phyloP scores from a whole-genome alignment of 306 rosid genomes.

The Morella rubra region DNA sequence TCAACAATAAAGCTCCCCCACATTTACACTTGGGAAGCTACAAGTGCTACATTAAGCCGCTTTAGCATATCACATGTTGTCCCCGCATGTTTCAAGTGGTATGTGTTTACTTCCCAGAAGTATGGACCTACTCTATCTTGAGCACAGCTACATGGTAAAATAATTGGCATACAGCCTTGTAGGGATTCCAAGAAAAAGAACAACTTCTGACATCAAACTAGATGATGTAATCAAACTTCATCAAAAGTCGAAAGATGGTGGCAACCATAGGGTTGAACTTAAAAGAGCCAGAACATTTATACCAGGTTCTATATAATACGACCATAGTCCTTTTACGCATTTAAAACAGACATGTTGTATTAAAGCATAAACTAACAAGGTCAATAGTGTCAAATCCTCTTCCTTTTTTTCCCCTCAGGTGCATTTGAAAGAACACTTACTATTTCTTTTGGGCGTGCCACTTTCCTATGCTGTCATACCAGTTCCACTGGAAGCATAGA shows the following conservation, averaged over 20 bases:
- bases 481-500: slow-evolving; percentile 72
- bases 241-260: background rate
- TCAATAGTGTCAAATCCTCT: background rate
- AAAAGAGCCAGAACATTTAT: background rate
- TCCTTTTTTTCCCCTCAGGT: slow-evolving; percentile 14
- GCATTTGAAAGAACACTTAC: slow-evolving; percentile 40
- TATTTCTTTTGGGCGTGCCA: slow-evolving; percentile 49
- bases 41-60: background rate
- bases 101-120: background rate
- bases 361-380: background rate
- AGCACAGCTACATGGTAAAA: background rate
- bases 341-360: slow-evolving; percentile 4
- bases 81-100: background rate
- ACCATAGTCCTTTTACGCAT: background rate
- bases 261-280: background rate
- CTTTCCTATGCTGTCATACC: slow-evolving; percentile 77
- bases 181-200: background rate
- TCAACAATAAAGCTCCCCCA: too few species aligned
- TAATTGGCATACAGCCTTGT: background rate
- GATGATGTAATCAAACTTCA: background rate
- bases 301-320: background rate
- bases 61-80: background rate
- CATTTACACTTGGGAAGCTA: background rate
- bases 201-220: background rate
- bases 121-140: background rate